A percentile compares a stretch with the other conserved stretches of the same genome.
phyloP scores from a whole-genome alignment of 2,329 filamentous ascomycete species.

The Fusarium begoniae region DNA sequence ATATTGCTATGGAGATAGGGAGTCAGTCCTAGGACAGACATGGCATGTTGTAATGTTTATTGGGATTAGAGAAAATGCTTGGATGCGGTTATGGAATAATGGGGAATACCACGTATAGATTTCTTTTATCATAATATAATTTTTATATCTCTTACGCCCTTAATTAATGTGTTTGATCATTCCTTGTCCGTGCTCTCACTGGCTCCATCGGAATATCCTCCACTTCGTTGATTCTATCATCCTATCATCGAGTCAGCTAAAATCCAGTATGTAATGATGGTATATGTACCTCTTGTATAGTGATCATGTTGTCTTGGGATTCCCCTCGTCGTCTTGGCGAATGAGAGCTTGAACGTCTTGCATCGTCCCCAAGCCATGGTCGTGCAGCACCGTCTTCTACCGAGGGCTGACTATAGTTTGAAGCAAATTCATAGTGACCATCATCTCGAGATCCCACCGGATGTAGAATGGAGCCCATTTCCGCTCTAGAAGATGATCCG shows the following conservation, averaged over 20 bases:
- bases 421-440: background rate
- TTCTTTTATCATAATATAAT: background rate
- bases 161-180: background rate
- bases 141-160: background rate
- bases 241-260: background rate
- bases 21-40: background rate
- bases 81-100: accelerated
- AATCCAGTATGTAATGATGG: accelerated
- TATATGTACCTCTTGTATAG: background rate
- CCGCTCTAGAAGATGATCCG: background rate
- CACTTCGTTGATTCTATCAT: background rate
- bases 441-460: background rate
- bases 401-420: background rate
- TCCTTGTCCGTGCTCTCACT: background rate
- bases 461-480: background rate
- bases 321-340: background rate
- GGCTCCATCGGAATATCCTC: constrained; percentile 1
- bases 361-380: background rate
- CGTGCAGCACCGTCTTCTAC: background rate
- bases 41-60: too few species aligned
- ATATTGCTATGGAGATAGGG: constrained; percentile 12
- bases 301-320: background rate
- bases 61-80: background rate
- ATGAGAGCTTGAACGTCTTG: background rate
- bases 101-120: background rate